Percentiles rank a stretch among this genome's conserved stretches.
Evolutionary conservation across 768 basidiomycete genomes (phyloP).

Genomic region (Suillus occidentalis): DNA sequence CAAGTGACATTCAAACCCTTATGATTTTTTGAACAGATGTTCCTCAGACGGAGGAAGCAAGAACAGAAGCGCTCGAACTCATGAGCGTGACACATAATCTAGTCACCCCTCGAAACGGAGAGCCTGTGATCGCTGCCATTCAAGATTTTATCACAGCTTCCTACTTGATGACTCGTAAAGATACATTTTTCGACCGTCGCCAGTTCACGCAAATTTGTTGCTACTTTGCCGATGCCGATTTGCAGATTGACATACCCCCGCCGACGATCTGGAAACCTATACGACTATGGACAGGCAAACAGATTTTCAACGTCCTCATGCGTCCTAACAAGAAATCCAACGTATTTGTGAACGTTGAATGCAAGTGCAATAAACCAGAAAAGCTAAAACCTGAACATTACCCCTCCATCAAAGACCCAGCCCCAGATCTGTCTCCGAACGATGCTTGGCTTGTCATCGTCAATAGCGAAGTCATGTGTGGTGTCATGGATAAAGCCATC

Average conservation of each 20-base stretch:
- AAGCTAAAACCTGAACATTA: conserved; percentile 69
- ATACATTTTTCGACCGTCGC: conserved; percentile 88
- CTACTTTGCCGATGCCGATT: conserved; percentile 87
- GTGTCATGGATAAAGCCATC: conserved; percentile 97
- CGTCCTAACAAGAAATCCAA: conserved; percentile 82
- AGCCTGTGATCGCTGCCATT: conserved; percentile 98
- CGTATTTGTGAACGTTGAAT: conserved; percentile 92
- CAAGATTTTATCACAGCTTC: conserved; percentile 99
- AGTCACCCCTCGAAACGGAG: conserved; percentile 96
- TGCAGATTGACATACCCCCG: conserved; percentile 94
- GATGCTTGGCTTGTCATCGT: conserved; percentile 97
- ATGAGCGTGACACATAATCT: conserved; percentile 98
- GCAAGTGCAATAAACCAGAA: conserved; percentile 89
- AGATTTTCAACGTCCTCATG: conserved; percentile 97
- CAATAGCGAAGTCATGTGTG: conserved; percentile 99
- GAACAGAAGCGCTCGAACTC: conserved; percentile 94
- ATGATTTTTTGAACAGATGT: conserved; percentile 60
- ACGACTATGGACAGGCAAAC: conserved; percentile 96
- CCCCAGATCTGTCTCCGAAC: conserved; percentile 89
- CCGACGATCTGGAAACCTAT: conserved; percentile 93
- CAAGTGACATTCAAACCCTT: not conserved
- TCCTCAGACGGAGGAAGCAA: conserved; percentile 97
- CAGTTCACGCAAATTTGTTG: conserved; percentile 97
- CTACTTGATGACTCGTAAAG: conserved; percentile 89
- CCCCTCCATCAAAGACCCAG: conserved; percentile 50